Evolutionary conservation across 2,329 filamentous ascomycete species (phyloP).

Genomic region (Alternaria tenuissima): DNA sequence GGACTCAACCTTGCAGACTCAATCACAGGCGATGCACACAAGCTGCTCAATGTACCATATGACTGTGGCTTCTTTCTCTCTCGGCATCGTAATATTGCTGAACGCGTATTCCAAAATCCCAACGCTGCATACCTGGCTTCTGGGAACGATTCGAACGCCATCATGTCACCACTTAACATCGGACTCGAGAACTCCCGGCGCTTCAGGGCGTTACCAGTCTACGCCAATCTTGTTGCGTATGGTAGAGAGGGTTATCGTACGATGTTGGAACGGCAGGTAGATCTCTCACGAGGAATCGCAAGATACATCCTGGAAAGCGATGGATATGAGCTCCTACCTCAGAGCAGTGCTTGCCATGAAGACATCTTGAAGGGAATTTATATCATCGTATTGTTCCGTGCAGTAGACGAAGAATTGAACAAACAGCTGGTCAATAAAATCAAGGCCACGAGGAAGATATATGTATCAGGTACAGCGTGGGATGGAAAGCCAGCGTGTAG

Average conservation of each 20-base stretch:
- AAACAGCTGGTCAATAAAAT: constrained; percentile 72
- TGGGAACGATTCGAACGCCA: constrained; percentile 51
- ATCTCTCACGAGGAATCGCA: constrained; percentile 73
- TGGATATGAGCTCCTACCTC: constrained; percentile 72
- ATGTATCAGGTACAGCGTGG: constrained; percentile 85
- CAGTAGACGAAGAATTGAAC: constrained; percentile 72
- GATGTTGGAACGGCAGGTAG: constrained; percentile 77
- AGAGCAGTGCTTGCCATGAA: constrained; percentile 44
- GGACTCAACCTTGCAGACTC: constrained; percentile 86
- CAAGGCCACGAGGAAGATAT: constrained; percentile 77
- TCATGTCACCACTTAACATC: constrained; percentile 85
- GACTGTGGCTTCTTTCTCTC: constrained; percentile 92
- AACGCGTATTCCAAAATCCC: constrained; percentile 63
- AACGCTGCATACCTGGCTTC: constrained; percentile 80
- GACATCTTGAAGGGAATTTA: constrained; percentile 64
- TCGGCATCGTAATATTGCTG: constrained; percentile 51
- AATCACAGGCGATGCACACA: constrained; percentile 87
- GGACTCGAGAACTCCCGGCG: constrained; percentile 91
- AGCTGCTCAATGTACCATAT: constrained; percentile 93
- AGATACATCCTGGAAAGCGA: constrained; percentile 67
- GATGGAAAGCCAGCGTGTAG: constrained; percentile 75
- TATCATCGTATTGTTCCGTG: constrained; percentile 80
- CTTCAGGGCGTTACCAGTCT: constrained; percentile 89
- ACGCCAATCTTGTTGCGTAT: constrained; percentile 78
- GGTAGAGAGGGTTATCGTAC: constrained; percentile 72